Evolutionary conservation across 208 protist species (phyloP), one percentile per base, ranked within the genome.

Genomic region (Trypanosoma theileri): DNA sequence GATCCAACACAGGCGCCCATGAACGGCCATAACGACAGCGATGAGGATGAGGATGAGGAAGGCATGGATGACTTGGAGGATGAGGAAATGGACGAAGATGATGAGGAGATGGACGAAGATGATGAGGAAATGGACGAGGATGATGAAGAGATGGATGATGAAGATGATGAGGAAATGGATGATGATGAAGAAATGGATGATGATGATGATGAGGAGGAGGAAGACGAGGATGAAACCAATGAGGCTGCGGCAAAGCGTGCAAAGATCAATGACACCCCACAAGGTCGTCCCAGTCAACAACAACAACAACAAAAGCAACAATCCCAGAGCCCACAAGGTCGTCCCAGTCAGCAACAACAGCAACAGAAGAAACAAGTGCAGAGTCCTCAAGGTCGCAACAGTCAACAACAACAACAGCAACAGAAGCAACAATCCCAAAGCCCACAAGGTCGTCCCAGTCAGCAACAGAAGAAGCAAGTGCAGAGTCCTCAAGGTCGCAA

Each of bases 161-260:
- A 67, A 0, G 76, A 80, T 44, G 72, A 81, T 51, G 74, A 85
- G 16, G 79, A 85, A 16, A 66, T 72, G 0, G 77, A 79, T 17
- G 82, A 91, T 17, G 77, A 81, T 1, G 77, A 84, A 0, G 79
- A 81, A 3, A 67, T 73, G 9, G 65, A 78, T 16, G 79, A 77
- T 41, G 69, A 71, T 31, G 44, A 59, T 19, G 64, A 71, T 57
- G 41, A 55, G 3, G 74, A 62, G 7, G 60, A 74, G 3, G 77
- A 75, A n/a, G 69, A 85, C 17, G 70, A 82, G 17, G 62, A 73
- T 40, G 57, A 55, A 35, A 66, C 54, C 42, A 21, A 44, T 35
- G 71, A 65, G 50, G 81, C 75, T 3, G 79, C 78, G 16, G 54
- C 61, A 40, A 89, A 87, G 74, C 50, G 26, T 13, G 31, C 52